phyloP scores from a whole-genome alignment of 345 rosid species.

The Corchorus olitorius region DNA sequence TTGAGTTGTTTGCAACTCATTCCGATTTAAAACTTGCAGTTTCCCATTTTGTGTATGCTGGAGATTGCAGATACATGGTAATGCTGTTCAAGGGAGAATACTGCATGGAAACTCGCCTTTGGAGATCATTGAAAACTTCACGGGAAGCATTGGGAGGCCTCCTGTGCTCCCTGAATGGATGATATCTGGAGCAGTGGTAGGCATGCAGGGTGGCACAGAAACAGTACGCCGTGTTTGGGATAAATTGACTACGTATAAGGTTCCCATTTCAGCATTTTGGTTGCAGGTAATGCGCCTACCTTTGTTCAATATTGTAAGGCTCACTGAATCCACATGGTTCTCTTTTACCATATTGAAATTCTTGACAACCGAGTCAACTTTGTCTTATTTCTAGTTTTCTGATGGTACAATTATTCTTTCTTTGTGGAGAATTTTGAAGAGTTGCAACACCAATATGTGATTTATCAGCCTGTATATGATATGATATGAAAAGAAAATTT shows the following conservation, averaged over 20 bases:
- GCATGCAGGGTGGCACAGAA: conserved; percentile 83
- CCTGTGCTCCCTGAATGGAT: conserved; percentile 82
- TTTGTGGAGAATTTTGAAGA: not conserved
- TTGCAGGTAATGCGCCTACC: conserved; percentile 53
- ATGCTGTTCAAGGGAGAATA: conserved; percentile 57
- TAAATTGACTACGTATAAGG: conserved; percentile 43
- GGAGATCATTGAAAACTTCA: conserved; percentile 59
- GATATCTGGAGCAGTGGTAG: conserved; percentile 73
- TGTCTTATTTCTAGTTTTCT: not conserved
- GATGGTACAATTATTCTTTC: not conserved
- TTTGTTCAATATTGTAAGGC: not conserved
- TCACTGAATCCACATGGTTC: not conserved
- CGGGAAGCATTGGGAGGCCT: conserved; percentile 65
- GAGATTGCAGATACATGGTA: conserved; percentile 62
- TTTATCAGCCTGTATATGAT: not conserved
- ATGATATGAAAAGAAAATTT: not conserved
- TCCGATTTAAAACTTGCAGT: conserved; percentile 34
- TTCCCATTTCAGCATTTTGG: conserved; percentile 77
- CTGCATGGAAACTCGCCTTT: conserved; percentile 40
- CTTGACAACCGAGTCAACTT: not conserved
- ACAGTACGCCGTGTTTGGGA: conserved; percentile 55
- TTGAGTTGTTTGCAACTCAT: conserved; percentile 14
- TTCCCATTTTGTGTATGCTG: conserved; percentile 36
- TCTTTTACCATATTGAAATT: not conserved
- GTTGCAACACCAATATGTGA: not conserved